phyloP scores from a whole-genome alignment of 768 basidiomycete species.

The Pleurotus tuoliensis region DNA sequence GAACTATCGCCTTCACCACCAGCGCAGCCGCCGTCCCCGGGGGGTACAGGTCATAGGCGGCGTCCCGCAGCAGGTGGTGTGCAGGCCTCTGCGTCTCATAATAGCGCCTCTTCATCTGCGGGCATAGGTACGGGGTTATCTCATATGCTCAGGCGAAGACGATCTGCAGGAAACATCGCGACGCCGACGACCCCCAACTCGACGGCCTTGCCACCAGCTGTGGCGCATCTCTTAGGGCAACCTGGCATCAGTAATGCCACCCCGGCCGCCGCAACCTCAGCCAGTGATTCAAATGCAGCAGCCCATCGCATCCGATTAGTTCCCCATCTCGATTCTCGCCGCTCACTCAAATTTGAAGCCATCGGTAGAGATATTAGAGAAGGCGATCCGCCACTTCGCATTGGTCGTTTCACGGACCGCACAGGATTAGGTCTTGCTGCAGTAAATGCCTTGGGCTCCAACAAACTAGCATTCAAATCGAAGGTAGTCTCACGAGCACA shows the following conservation, averaged over 20 bases:
- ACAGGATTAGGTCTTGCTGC: slow-evolving; percentile 63
- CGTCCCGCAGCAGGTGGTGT: slow-evolving; percentile 30
- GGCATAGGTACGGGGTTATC: slow-evolving; percentile 41
- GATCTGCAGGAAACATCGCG: slow-evolving; percentile 56
- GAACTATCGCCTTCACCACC: slow-evolving; percentile 44
- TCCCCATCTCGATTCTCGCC: slow-evolving; percentile 88
- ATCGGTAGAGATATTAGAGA: slow-evolving; percentile 81
- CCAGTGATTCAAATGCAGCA: slow-evolving; percentile 16
- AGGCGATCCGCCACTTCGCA: slow-evolving; percentile 69
- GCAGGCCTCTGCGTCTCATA: slow-evolving; percentile 32
- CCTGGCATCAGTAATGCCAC: slow-evolving; percentile 7
- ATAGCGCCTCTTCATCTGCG: slow-evolving; percentile 14
- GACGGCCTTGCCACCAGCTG: slow-evolving; percentile 5
- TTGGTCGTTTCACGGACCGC: slow-evolving; percentile 93
- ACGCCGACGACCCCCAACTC: slow-evolving; percentile 17
- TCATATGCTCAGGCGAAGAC: slow-evolving; percentile 63
- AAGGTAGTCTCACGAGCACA: slow-evolving; percentile 95
- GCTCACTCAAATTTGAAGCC: slow-evolving; percentile 89
- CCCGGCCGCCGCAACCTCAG: slow-evolving; percentile 16
- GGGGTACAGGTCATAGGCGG: slow-evolving; percentile 28
- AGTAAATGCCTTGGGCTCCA: slow-evolving; percentile 64
- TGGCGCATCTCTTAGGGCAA: not conserved
- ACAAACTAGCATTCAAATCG: slow-evolving; percentile 90
- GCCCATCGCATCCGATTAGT: slow-evolving; percentile 86
- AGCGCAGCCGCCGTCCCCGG: slow-evolving; percentile 26